phyloP scores from a whole-genome alignment of 1,284 basidiomycete species.

The Pseudozyma hubeiensis region DNA sequence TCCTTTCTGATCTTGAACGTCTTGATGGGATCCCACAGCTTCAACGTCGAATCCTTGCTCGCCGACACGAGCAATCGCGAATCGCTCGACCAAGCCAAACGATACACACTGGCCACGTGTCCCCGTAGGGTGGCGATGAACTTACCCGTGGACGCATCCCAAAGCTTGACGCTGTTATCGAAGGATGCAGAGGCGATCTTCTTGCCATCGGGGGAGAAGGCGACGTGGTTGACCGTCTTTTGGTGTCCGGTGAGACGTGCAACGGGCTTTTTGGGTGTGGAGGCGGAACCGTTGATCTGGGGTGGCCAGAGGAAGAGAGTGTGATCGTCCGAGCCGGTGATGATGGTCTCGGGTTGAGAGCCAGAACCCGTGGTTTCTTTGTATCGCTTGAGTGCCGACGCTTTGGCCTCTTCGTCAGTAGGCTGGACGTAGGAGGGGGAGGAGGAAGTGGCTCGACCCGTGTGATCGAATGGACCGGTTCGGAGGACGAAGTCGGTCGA shows the following conservation, averaged over 20 bases:
- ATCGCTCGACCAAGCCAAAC: conserved; percentile 94
- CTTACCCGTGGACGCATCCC: conserved; percentile 85
- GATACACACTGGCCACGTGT: conserved; percentile 93
- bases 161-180: conserved; percentile 90
- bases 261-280: conserved; percentile 80
- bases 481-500: conserved; percentile 95
- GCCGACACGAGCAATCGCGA: conserved; percentile 90
- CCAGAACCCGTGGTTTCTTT: conserved; percentile 79
- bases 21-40: conserved; percentile 64
- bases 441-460: conserved; percentile 55
- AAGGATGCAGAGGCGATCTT: conserved; percentile 91
- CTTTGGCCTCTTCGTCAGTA: conserved; percentile 17
- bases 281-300: conserved; percentile 46
- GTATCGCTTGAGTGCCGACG: conserved; percentile 72
- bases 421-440: conserved; percentile 38
- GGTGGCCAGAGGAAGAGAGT: conserved; percentile 72
- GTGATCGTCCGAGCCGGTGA: conserved; percentile 89
- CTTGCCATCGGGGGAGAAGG: conserved; percentile 92
- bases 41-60: conserved; percentile 91
- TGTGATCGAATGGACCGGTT: conserved; percentile 94
- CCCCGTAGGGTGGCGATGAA: conserved; percentile 80
- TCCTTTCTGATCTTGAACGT: conserved; percentile 85
- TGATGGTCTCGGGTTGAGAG: conserved; percentile 80
- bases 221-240: conserved; percentile 93
- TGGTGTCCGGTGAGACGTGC: conserved; percentile 93